These are phyloP conservation scores for Fraxinus floribunda DNA, from an alignment of 305 asterid genomes.

Conservation along the genomic window DNA sequence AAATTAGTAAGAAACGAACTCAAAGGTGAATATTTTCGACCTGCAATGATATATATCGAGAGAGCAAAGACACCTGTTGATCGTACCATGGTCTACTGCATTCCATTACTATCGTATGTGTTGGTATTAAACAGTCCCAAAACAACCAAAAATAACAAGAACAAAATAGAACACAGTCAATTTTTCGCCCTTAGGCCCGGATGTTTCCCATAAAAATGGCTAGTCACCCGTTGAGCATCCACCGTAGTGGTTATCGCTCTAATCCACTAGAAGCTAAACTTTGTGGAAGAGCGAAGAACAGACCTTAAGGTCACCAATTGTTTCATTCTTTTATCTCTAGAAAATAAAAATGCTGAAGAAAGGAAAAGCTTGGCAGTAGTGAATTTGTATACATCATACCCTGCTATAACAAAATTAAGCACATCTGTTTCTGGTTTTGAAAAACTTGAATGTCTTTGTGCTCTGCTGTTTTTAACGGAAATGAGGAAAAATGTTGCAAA, in stretches of 20 bases:
- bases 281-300: too few species aligned
- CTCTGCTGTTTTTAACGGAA: neutral
- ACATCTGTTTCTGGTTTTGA: neutral
- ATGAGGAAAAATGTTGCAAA: neutral
- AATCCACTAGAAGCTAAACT: too few species aligned
- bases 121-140: too few species aligned
- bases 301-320: neutral
- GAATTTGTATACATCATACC: neutral
- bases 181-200: too few species aligned
- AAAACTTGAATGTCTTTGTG: neutral
- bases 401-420: neutral
- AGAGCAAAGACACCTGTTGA: neutral
- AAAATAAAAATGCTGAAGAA: neutral
- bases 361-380: neutral
- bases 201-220: too few species aligned
- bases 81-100: slow-evolving; percentile 37
- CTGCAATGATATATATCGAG: slow-evolving; percentile 32
- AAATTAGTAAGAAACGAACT: neutral
- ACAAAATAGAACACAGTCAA: too few species aligned
- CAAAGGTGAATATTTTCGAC: slow-evolving; percentile 30
- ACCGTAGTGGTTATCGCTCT: too few species aligned
- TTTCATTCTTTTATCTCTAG: neutral
- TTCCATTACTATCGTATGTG: too few species aligned
- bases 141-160: too few species aligned
- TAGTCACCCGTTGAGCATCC: too few species aligned